phyloP scores from a whole-genome alignment of 345 rosid species.

The Murraya paniculata region DNA sequence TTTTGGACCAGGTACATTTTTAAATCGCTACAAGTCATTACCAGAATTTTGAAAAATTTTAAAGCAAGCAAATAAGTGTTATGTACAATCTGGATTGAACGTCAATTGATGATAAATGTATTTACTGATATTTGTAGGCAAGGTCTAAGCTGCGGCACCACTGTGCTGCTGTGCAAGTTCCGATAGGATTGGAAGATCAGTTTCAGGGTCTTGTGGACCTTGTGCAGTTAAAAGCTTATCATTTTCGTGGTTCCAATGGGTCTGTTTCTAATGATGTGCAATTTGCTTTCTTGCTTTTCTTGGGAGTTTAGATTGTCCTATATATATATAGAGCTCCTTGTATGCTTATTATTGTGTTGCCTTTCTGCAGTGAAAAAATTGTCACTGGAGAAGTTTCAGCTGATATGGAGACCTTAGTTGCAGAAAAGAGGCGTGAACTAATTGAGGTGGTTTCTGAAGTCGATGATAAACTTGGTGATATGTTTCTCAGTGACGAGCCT shows the following conservation, averaged over 20 bases:
- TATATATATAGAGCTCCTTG: not conserved
- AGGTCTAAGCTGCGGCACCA: conserved; percentile 93
- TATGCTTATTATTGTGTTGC: conserved; percentile 2
- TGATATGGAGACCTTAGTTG: conserved; percentile 67
- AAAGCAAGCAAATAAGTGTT: not conserved
- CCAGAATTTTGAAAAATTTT: not conserved
- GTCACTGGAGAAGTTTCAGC: conserved; percentile 72
- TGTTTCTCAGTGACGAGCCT: conserved; percentile 83
- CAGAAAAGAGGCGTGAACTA: conserved; percentile 83
- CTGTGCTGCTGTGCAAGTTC: conserved; percentile 96
- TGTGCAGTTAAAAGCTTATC: conserved; percentile 61
- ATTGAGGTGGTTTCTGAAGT: conserved; percentile 94
- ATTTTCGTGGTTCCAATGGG: conserved; percentile 92
- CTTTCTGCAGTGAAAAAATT: conserved; percentile 73
- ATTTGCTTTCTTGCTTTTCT: conserved; percentile 1
- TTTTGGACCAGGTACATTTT: conserved; percentile 71
- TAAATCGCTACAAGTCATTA: not conserved
- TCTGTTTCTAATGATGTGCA: conserved; percentile 31
- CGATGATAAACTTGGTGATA: conserved; percentile 89
- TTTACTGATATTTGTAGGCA: conserved; percentile 45
- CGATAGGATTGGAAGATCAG: conserved; percentile 89
- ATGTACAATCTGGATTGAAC: not conserved
- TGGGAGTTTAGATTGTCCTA: not conserved
- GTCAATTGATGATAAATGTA: not conserved
- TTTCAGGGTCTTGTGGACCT: conserved; percentile 92